Evolutionary conservation across 495 filamentous ascomycete genomes (phyloP).

Genomic region (Gamarada debralockiae): DNA sequence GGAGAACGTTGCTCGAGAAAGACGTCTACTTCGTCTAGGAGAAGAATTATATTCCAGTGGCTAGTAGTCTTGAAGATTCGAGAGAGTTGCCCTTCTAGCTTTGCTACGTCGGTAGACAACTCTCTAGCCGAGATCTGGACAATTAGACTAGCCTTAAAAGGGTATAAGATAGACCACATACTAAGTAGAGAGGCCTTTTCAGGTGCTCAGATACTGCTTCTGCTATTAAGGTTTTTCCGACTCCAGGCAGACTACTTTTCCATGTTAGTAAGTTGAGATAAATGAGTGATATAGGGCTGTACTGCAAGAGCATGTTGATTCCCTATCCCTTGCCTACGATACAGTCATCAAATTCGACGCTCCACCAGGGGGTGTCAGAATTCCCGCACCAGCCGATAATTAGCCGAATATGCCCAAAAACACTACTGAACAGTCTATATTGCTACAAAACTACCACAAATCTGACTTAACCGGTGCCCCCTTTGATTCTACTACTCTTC

Average conservation of each 20-base stretch:
- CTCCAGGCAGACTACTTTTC: not conserved
- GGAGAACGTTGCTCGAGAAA: slow-evolving; percentile 33
- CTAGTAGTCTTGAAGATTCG: slow-evolving; percentile 35
- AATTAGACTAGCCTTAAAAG: slow-evolving; percentile 3
- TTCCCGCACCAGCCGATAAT: no score
- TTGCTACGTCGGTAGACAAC: slow-evolving; percentile 6
- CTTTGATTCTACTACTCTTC: no score
- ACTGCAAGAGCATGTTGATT: slow-evolving; percentile 15
- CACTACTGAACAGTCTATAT: no score
- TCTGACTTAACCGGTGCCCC: no score
- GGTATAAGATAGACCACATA: slow-evolving; percentile 1
- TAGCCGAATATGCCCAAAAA: no score
- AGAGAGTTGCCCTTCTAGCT: slow-evolving; percentile 36
- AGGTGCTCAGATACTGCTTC: no score
- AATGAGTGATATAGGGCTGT: not conserved
- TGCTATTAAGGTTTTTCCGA: slow-evolving; percentile 12
- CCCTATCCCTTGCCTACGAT: slow-evolving; percentile 6
- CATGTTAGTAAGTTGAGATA: slow-evolving; percentile 4
- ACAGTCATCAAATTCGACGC: slow-evolving; percentile 5
- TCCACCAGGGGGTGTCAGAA: not conserved
- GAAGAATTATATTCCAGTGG: slow-evolving; percentile 36
- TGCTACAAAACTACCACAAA: no score
- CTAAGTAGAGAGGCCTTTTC: slow-evolving; percentile 7
- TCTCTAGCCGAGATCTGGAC: slow-evolving; percentile 21
- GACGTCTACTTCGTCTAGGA: slow-evolving; percentile 37